Evolutionary conservation across 805 yeast species (phyloP).

Genomic region (Pichia paraexigua): DNA sequence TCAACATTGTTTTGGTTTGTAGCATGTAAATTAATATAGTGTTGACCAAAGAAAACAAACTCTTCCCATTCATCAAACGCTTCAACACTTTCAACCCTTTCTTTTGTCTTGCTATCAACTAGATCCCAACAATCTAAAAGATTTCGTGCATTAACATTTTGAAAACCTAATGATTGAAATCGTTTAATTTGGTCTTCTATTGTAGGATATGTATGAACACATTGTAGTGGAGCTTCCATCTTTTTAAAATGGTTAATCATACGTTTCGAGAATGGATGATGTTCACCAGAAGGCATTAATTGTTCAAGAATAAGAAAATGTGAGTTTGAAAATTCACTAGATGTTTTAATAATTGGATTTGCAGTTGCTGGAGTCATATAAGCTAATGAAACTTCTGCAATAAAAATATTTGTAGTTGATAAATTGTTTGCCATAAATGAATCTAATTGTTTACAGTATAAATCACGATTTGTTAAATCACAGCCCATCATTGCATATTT

Average conservation of each 20-base stretch:
- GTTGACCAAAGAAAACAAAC: constrained; percentile 66
- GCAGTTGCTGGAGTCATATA: constrained; percentile 67
- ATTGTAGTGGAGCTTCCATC: constrained; percentile 58
- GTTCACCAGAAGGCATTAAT: constrained; percentile 51
- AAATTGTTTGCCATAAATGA: constrained; percentile 18
- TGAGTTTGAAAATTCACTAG: constrained; percentile 38
- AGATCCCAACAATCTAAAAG: constrained; percentile 52
- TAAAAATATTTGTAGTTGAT: constrained; percentile 44
- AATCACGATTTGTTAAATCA: constrained; percentile 43
- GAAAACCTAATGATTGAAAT: constrained; percentile 41
- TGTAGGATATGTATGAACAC: constrained; percentile 51
- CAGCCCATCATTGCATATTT: constrained; percentile 58
- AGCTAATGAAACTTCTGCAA: constrained; percentile 79
- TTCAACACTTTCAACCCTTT: constrained; percentile 43
- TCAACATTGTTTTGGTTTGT: constrained; percentile 28
- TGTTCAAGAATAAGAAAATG: constrained; percentile 69
- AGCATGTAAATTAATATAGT: constrained; percentile 63
- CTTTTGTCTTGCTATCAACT: constrained; percentile 34
- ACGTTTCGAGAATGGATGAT: constrained; percentile 63
- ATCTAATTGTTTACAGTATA: constrained; percentile 30
- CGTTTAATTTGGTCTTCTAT: constrained; percentile 41
- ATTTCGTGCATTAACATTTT: constrained; percentile 42
- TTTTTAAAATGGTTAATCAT: constrained; percentile 68
- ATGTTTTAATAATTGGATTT: constrained; percentile 46
- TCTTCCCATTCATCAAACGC: constrained; percentile 83